phyloP scores from a whole-genome alignment of 164 flowering plant species.

The Pachysandra terminalis region DNA sequence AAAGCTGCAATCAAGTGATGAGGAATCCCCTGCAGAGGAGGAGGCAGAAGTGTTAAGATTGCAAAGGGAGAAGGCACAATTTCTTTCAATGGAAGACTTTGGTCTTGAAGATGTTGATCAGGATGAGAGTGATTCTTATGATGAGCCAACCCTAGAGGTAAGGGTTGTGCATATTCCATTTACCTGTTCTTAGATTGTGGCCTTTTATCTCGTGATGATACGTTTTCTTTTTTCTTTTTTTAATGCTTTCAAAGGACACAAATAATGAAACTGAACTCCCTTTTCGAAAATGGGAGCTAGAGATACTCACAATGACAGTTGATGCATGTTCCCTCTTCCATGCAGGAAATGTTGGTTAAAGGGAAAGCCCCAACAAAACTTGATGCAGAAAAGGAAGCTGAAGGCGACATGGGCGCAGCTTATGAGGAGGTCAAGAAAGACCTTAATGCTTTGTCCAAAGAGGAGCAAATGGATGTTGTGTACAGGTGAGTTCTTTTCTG shows the following conservation, averaged over 20 bases:
- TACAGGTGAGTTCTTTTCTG: slow-evolving; percentile 37
- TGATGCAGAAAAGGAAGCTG: slow-evolving; percentile 24
- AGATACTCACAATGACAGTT: background rate
- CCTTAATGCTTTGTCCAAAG: slow-evolving; percentile 58
- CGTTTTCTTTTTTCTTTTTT: too few species aligned
- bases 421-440: slow-evolving; percentile 68
- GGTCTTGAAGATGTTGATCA: slow-evolving; percentile 56
- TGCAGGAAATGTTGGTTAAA: slow-evolving; percentile 48
- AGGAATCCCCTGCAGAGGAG: slow-evolving; percentile 61
- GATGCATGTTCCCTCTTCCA: background rate
- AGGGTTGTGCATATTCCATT: background rate
- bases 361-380: slow-evolving; percentile 31
- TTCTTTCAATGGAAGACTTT: slow-evolving; percentile 54
- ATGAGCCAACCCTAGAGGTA: slow-evolving; percentile 62
- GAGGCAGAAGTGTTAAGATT: slow-evolving; percentile 58
- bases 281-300: background rate
- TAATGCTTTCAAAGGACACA: background rate
- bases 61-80: slow-evolving; percentile 49
- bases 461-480: slow-evolving; percentile 87
- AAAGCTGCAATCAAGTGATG: slow-evolving; percentile 69
- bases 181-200: background rate
- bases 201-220: background rate
- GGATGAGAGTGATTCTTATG: slow-evolving; percentile 41
- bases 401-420: slow-evolving; percentile 31
- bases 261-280: background rate